Evolutionary conservation across 2,329 filamentous ascomycete species (phyloP), one percentile per base, ranked within the genome.

Genomic region (Hymenoscyphus occultus): DNA sequence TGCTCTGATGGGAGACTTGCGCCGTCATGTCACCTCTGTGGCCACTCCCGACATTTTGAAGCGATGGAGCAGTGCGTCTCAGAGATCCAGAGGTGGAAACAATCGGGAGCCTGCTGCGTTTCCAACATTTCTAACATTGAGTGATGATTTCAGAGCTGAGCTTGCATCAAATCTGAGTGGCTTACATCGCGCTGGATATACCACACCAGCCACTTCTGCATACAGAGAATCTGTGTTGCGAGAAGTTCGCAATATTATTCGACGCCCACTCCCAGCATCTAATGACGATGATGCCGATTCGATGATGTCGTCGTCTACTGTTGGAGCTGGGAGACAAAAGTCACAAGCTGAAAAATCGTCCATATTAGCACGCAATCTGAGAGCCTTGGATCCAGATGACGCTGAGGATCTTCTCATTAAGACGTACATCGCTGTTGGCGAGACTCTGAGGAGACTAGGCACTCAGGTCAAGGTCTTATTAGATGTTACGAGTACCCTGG

Each of bases 391-490:
- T 62, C 82, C 91, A 1, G 87, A 90, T 64, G 93, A 96, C 77
- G 92, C 93, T 0, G 94, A 98, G 77, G 86, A 88, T 6, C 85
- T 98, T 71, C 84, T 98, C 14, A 82, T 87, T 39, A 91, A 87
- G 64, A 90, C 96, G 16, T 99, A 98, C 74, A 90, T 93, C 19
- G 88, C 90, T 40, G 89, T 97, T 9, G 90, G 94, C 3, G 95
- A 99, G 79, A 91, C 91, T 3, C 77, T 99, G 59, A 84, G 95
- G 64, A 85, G 95, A 72, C 80, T 97, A 7, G 92, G 92, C 19
- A 93, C 92, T 0, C 94, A 98, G 75, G 90, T 95, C 63, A 99
- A 99, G 76, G 88, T 98, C 10, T 79, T 99, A n/a, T 82, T 99
- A 10, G 95, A 99, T 76, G 91, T 97, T 22, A 95, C 93, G 0